Evolutionary conservation across 2,329 filamentous ascomycete genomes (phyloP), one percentile per base, ranked within the genome.

Genomic region (Ascosphaera apis): DNA sequence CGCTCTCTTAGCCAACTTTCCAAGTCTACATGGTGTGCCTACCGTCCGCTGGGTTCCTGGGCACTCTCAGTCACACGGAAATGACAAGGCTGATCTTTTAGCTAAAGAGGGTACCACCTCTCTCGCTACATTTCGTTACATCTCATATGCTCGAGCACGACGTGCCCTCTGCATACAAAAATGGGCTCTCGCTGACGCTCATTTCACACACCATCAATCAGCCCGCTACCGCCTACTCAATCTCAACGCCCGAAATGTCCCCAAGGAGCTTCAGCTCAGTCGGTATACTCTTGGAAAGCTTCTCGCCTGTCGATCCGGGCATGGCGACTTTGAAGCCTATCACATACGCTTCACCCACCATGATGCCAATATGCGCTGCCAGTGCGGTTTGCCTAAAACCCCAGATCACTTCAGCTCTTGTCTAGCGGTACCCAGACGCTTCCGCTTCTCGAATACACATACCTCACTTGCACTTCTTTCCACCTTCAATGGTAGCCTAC

Each of bases 21-120:
- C 12, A 23, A 7, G 11, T 7, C 18, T 15, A 35, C 7, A 17
- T 7, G 23, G 33, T 12, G 12, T 23, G 12, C 33, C 33, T 15
- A 35, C 23, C 6, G 33, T 35, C 33, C 18, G 17, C 12, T 35
- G 17, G 33, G 33, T 35, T 18, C 33, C 33, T 8, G 33, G 33
- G n/a, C n/a, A n/a, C n/a, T n/a, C n/a, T n/a, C n/a, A n/a, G n/a
- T n/a, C n/a, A n/a, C n/a, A n/a, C n/a, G 33, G 33, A 12, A 35
- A 35, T 23, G 33, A 21, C 6, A 35, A 35, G 17, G 33, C 33
- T 7, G 33, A 35, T 15, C 17, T 19, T 7, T 15, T 19, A 23
- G 33, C 33, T 15, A 35, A 35, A 23, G 33, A 15, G 23, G 33
- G 15, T 35, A 35, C 17, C 6, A 9, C 17, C 12, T 18, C 33